phyloP scores from a whole-genome alignment of 202 grass and related monocot species.

The Elaeis oleifera region DNA sequence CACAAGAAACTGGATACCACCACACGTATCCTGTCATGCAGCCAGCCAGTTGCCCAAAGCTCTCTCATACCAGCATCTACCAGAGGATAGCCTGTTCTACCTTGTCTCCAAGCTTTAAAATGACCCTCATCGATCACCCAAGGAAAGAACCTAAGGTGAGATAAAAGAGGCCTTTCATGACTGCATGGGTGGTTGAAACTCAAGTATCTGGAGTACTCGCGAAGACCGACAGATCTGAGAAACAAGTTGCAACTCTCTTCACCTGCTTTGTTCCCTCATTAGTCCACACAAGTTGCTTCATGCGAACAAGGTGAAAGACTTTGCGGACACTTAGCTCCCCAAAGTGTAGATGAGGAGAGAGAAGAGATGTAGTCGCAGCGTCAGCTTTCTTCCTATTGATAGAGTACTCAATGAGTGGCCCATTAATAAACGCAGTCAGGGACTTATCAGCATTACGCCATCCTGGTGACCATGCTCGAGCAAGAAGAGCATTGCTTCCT shows the following conservation, averaged over 20 bases:
- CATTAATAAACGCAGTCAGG: conserved; percentile 57
- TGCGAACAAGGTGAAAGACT: conserved; percentile 83
- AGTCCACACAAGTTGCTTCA: conserved; percentile 92
- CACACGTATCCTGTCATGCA: conserved; percentile 90
- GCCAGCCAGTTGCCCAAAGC: conserved; percentile 91
- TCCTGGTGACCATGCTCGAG: conserved; percentile 83
- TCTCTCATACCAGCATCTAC: conserved; percentile 98
- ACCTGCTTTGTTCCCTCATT: conserved; percentile 55
- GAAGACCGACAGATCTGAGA: conserved; percentile 68
- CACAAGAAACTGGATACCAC: conserved; percentile 92
- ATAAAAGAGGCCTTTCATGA: conserved; percentile 72
- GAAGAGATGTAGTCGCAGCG: conserved; percentile 64
- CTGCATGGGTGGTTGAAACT: conserved; percentile 89
- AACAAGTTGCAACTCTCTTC: conserved; percentile 90
- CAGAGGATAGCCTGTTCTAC: conserved; percentile 83
- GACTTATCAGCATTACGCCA: conserved; percentile 86
- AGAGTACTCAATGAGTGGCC: conserved; percentile 68
- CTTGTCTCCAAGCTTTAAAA: conserved; percentile 91
- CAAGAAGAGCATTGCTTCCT: conserved; percentile 88
- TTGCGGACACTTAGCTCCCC: conserved; percentile 96
- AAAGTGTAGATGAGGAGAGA: conserved; percentile 82
- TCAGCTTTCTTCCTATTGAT: conserved; percentile 88
- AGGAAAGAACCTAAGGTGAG: conserved; percentile 79
- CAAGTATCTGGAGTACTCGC: conserved; percentile 84
- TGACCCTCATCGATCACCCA: conserved; percentile 68